These are phyloP conservation scores for Westerdykella ornata DNA, from an alignment of 2,329 filamentous ascomycete species.

Conservation along the genomic window DNA sequence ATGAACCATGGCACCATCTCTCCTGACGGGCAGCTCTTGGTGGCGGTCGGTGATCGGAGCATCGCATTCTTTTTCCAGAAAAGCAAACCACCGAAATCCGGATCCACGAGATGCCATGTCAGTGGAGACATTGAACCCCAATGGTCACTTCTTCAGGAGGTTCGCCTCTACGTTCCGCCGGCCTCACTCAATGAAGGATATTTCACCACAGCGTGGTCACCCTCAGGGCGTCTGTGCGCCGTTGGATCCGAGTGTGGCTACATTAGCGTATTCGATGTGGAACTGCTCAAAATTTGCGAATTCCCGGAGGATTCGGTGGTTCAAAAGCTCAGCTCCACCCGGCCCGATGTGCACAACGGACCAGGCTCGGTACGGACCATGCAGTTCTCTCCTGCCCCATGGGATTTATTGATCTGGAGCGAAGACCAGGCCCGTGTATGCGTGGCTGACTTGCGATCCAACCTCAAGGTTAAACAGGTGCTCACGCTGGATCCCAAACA, in stretches of 20 bases:
- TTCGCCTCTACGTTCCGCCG: slow-evolving; percentile 38
- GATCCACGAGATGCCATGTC: slow-evolving; percentile 16
- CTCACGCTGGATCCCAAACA: slow-evolving; percentile 56
- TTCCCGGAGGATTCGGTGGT: slow-evolving; percentile 58
- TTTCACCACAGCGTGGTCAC: slow-evolving; percentile 72
- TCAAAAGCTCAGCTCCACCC: slow-evolving; percentile 69
- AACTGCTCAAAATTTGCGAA: slow-evolving; percentile 38
- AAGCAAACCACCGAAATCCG: slow-evolving; percentile 28
- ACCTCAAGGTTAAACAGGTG: slow-evolving; percentile 62
- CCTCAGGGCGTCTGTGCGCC: slow-evolving; percentile 63
- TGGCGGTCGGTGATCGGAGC: slow-evolving; percentile 82
- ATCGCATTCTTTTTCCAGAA: slow-evolving; percentile 76
- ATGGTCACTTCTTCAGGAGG: slow-evolving; percentile 40
- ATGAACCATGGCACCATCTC: slow-evolving; percentile 96
- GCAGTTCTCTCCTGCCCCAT: slow-evolving; percentile 83
- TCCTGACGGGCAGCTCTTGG: slow-evolving; percentile 71
- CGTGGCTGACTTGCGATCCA: slow-evolving; percentile 63
- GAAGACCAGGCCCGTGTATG: slow-evolving; percentile 76
- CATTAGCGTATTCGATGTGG: slow-evolving; percentile 66
- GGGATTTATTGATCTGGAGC: slow-evolving; percentile 87
- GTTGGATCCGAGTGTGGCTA: slow-evolving; percentile 75
- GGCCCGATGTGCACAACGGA: slow-evolving; percentile 54
- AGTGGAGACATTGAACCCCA: slow-evolving; percentile 21
- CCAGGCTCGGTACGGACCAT: slow-evolving; percentile 81
- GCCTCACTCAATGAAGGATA: slow-evolving; percentile 48